These are phyloP conservation scores for Theobroma cacao DNA, from an alignment of 345 rosid species.

Conservation along the genomic window DNA sequence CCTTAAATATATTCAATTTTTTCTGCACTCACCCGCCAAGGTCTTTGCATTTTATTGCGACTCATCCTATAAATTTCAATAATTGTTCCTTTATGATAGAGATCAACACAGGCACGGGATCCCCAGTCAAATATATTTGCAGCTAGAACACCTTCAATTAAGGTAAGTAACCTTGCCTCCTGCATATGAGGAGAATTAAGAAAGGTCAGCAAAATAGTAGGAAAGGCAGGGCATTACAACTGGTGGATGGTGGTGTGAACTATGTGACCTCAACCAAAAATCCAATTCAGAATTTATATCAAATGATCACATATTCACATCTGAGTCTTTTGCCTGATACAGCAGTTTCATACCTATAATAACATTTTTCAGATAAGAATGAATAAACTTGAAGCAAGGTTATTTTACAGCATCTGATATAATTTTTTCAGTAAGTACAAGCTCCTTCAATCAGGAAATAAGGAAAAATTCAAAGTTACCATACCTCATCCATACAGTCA, in stretches of 20 bases:
- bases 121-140: conserved; percentile 99
- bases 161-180: conserved; percentile 88
- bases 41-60: conserved; percentile 97
- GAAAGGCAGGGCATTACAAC: background rate
- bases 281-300: background rate
- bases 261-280: background rate
- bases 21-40: conserved; percentile 74
- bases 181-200: conserved; percentile 29
- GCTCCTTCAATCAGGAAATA: conserved; percentile 3
- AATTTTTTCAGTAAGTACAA: background rate
- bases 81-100: conserved; percentile 96
- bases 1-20: background rate
- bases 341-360: background rate
- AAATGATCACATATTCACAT: background rate
- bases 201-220: background rate
- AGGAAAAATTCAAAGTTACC: conserved; percentile 13
- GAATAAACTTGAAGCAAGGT: background rate
- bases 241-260: background rate
- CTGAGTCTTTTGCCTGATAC: background rate
- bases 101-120: conserved; percentile 97
- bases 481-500: conserved; percentile 83
- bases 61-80: conserved; percentile 99
- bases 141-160: conserved; percentile 96
- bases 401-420: background rate
- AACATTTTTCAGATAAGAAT: background rate